A percentile compares a stretch with the other conserved stretches of the same genome.
phyloP scores from a whole-genome alignment of 129 eudicot species.

The Silybum marianum region DNA sequence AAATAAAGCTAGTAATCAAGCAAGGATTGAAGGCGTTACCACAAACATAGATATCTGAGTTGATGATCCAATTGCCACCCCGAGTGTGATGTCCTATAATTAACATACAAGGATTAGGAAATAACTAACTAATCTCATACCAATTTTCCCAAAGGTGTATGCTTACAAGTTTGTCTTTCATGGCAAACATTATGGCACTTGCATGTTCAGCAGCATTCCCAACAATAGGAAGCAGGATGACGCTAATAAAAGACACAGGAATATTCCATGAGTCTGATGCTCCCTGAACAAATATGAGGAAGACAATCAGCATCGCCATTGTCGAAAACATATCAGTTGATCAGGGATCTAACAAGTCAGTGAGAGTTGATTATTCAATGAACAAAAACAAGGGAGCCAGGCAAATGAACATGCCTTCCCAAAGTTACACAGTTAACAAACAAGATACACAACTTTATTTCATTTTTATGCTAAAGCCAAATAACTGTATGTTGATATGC shows the following conservation, averaged over 20 bases:
- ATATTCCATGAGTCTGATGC: conserved; percentile 77
- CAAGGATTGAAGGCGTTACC: conserved; percentile 42
- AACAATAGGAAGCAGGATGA: conserved; percentile 73
- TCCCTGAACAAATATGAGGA: conserved; percentile 49
- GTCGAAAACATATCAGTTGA: not conserved
- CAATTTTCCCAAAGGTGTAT: conserved; percentile 4
- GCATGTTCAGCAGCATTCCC: conserved; percentile 90
- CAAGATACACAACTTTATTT: conserved; percentile 1
- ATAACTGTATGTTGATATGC: conserved; percentile 26
- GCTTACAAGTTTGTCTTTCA: conserved; percentile 80
- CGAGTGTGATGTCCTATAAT: conserved; percentile 72
- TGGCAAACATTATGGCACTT: conserved; percentile 83
- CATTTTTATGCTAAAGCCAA: conserved; percentile 2
- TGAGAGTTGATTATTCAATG: not conserved
- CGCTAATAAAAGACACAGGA: conserved; percentile 76
- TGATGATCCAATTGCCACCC: conserved; percentile 87
- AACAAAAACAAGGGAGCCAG: not conserved
- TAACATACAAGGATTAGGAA: conserved; percentile 8
- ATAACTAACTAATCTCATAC: not conserved
- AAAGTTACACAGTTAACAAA: not conserved
- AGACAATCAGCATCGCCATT: not conserved
- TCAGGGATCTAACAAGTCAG: not conserved
- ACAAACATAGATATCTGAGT: conserved; percentile 90
- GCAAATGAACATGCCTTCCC: conserved; percentile 1
- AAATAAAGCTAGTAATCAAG: conserved; percentile 8